A percentile compares a stretch with the other conserved stretches of the same genome.
Evolutionary conservation across 2,329 filamentous ascomycete species (phyloP).

Genomic region (Xylaria arbuscula): DNA sequence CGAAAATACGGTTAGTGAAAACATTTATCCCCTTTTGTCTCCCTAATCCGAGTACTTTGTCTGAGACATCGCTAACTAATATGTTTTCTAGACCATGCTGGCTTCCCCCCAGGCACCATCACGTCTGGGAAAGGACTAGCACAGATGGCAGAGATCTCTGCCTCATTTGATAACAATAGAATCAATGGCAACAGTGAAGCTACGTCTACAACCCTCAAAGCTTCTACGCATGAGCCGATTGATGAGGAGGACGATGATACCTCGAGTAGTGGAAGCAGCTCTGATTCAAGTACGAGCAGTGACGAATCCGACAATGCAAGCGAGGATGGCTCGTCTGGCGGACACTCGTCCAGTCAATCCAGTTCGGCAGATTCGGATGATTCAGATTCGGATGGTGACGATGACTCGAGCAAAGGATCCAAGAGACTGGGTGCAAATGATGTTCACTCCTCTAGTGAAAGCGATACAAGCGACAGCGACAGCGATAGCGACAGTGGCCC

Average conservation of each 20-base stretch:
- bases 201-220: conserved; percentile 42
- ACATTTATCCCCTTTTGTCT: conserved; percentile 4
- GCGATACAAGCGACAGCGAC: conserved; percentile 36
- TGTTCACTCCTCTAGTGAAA: conserved; percentile 31
- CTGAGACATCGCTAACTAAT: conserved; percentile 40
- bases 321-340: conserved; percentile 20
- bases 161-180: conserved; percentile 46
- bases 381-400: conserved; percentile 22
- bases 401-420: conserved; percentile 4
- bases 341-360: conserved; percentile 10
- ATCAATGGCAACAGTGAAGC: conserved; percentile 44
- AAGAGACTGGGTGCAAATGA: neutral
- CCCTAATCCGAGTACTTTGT: neutral
- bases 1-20: conserved; percentile 37
- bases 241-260: conserved; percentile 41
- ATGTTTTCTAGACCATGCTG: conserved; percentile 49
- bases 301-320: conserved; percentile 36
- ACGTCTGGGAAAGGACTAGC: conserved; percentile 51
- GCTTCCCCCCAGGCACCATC: conserved; percentile 55
- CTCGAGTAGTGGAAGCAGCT: conserved; percentile 45
- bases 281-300: conserved; percentile 42
- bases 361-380: conserved; percentile 36
- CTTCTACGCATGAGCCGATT: conserved; percentile 34
- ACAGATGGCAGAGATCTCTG: conserved; percentile 51
- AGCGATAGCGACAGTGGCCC: conserved; percentile 43